These are phyloP conservation scores for Xylariales sp. DNA, from an alignment of 2,329 filamentous ascomycete species.

Conservation along the genomic window DNA sequence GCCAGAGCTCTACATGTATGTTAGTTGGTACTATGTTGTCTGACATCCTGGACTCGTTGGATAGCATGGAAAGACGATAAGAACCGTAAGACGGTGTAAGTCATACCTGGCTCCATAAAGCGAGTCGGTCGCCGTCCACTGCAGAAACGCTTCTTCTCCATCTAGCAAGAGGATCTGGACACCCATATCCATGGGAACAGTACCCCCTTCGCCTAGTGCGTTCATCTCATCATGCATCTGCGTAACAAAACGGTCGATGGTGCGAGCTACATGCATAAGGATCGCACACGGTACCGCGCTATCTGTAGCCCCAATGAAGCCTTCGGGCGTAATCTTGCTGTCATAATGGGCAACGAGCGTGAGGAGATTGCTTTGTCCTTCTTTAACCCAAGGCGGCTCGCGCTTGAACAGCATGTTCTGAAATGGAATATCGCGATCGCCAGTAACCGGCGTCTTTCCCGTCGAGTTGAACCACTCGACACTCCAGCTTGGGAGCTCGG, in stretches of 20 bases:
- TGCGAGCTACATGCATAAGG: conserved; percentile 79
- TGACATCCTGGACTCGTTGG: background rate
- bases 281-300: conserved; percentile 87
- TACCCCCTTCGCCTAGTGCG: conserved; percentile 61
- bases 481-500: conserved; percentile 75
- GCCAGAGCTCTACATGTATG: conserved; percentile 68
- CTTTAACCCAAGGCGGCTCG: conserved; percentile 79
- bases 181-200: conserved; percentile 74
- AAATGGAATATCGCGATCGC: conserved; percentile 74
- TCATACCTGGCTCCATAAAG: conserved; percentile 78
- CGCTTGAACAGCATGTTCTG: conserved; percentile 80
- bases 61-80: conserved; percentile 5
- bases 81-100: background rate
- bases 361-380: conserved; percentile 77
- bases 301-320: conserved; percentile 87
- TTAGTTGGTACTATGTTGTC: conserved; percentile 18
- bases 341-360: conserved; percentile 89
- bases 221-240: conserved; percentile 79
- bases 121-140: conserved; percentile 78
- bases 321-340: conserved; percentile 75
- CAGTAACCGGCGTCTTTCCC: conserved; percentile 73
- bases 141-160: conserved; percentile 82
- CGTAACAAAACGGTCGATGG: conserved; percentile 76
- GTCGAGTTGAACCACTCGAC: conserved; percentile 81
- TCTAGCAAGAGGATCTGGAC: conserved; percentile 85